These are phyloP conservation scores for Xanthoparmelia taractica DNA, from an alignment of 495 filamentous ascomycete species.

Conservation along the genomic window DNA sequence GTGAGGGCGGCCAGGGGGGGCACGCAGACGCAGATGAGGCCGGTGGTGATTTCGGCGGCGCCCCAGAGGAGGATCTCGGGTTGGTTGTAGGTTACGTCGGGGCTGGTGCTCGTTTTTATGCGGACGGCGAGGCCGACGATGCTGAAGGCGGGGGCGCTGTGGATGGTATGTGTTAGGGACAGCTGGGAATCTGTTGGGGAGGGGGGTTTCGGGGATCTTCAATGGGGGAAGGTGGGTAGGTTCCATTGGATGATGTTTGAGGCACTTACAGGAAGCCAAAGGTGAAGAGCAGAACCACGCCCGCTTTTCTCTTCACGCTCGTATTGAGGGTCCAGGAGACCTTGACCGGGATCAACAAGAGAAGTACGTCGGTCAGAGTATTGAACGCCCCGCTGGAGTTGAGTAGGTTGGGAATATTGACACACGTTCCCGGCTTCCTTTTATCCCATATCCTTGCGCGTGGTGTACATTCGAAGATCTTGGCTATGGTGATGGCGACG, in stretches of 20 bases:
- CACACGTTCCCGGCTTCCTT: slow-evolving; percentile 28
- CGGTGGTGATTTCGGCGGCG: slow-evolving; percentile 21
- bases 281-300: slow-evolving; percentile 32
- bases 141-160: slow-evolving; percentile 30
- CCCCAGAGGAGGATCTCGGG: slow-evolving; percentile 23
- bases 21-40: slow-evolving; percentile 24
- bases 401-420: slow-evolving; percentile 30
- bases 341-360: slow-evolving; percentile 33
- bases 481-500: slow-evolving; percentile 29
- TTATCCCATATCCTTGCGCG: slow-evolving; percentile 31
- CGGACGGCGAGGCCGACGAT: slow-evolving; percentile 27
- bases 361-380: slow-evolving; percentile 33
- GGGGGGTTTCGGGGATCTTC: background rate
- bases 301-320: slow-evolving; percentile 25
- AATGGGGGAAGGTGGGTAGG: too few relatives aligned
- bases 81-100: slow-evolving; percentile 28
- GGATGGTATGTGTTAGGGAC: background rate
- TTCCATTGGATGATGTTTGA: background rate
- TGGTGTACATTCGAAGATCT: slow-evolving; percentile 33
- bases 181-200: background rate
- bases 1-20: slow-evolving; percentile 17
- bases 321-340: slow-evolving; percentile 34
- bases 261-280: slow-evolving; percentile 33
- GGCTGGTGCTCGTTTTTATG: slow-evolving; percentile 20
- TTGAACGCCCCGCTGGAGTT: slow-evolving; percentile 34